These are phyloP conservation scores for Colletotrichum sp. DNA, from an alignment of 2,329 filamentous ascomycete genomes.

Conservation along the genomic window DNA sequence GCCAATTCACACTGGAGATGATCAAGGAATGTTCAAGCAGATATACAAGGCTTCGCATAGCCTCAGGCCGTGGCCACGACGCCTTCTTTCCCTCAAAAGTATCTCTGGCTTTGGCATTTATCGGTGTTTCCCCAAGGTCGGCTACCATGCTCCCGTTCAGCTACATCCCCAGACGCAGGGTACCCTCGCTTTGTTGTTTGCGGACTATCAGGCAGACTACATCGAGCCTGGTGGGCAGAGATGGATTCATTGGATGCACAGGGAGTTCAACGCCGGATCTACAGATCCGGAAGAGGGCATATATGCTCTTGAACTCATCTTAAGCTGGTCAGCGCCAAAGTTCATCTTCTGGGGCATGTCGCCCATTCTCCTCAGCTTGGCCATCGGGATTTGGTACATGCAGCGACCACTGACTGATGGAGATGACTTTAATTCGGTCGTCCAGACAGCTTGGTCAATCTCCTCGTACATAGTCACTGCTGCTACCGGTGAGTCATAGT, in stretches of 20 bases:
- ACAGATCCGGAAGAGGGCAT: background rate
- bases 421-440: background rate
- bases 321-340: background rate
- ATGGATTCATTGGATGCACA: background rate
- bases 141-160: background rate
- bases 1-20: background rate
- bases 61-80: background rate
- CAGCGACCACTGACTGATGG: background rate
- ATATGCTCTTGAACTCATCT: background rate
- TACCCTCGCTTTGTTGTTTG: background rate
- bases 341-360: background rate
- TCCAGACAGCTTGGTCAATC: background rate
- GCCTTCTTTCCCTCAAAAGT: background rate
- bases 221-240: background rate
- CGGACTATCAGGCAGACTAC: background rate
- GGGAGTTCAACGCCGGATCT: background rate
- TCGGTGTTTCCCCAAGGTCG: background rate
- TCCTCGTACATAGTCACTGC: background rate
- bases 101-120: background rate
- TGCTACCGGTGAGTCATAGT: background rate
- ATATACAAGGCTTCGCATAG: background rate
- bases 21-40: background rate
- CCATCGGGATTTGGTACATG: background rate
- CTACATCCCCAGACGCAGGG: no score
- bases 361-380: background rate